phyloP scores from a whole-genome alignment of 352 stramenopile species.

The Globisporangium cylindrosporum region DNA sequence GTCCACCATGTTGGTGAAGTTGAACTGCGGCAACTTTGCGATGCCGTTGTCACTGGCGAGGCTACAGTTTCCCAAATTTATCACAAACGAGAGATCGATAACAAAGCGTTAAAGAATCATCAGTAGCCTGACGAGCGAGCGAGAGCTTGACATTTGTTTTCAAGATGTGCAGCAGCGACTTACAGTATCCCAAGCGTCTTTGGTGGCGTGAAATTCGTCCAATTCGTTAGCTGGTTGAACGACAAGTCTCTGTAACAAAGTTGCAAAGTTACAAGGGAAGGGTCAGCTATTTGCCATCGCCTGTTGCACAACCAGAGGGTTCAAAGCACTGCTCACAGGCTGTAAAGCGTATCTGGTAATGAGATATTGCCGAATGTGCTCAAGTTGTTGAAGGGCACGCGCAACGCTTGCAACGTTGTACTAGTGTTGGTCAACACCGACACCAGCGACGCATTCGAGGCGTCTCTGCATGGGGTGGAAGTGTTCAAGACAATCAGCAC shows the following conservation, averaged over 20 bases:
- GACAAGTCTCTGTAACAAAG: slow-evolving; percentile 13
- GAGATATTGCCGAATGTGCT: slow-evolving; percentile 9
- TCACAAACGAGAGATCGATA: background rate
- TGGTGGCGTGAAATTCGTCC: slow-evolving; percentile 1
- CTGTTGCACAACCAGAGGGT: background rate
- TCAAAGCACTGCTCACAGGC: slow-evolving; percentile 3
- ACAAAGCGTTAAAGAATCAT: background rate
- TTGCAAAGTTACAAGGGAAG: background rate
- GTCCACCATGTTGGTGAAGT: slow-evolving; percentile 8
- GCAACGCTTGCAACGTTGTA: slow-evolving; percentile 8
- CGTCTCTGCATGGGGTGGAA: slow-evolving; percentile 5
- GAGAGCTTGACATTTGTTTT: background rate
- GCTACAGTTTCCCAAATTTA: background rate
- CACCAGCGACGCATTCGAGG: slow-evolving; percentile 16
- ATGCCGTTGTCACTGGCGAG: slow-evolving; percentile 20
- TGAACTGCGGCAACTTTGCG: slow-evolving; percentile 6
- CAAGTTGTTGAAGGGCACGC: slow-evolving; percentile 15
- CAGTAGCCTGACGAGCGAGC: background rate
- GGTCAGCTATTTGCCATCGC: background rate
- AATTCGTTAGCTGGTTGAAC: slow-evolving; percentile 14
- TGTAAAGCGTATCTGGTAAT: slow-evolving; percentile 9
- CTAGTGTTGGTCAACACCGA: background rate
- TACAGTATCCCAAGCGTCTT: slow-evolving; percentile 13
- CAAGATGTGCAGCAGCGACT: background rate
- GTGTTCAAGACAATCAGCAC: too few species aligned